Conservation (phyloP, 2,329 filamentous ascomycete species). For the Pleoardoris graminearum region DNA sequence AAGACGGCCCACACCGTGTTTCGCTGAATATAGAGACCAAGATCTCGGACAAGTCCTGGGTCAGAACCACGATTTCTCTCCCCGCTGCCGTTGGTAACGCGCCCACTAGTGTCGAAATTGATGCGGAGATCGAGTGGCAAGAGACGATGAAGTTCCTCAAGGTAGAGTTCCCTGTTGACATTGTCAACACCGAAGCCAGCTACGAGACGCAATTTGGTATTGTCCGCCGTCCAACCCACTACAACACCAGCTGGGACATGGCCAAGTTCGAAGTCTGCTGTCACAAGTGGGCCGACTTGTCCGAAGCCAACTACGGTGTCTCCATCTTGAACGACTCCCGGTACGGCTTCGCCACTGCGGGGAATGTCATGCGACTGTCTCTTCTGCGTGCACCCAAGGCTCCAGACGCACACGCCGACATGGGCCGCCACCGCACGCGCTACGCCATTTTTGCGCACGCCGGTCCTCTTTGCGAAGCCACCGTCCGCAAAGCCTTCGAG, state of each 20-base stretch:
- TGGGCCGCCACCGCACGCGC: constrained; percentile 84
- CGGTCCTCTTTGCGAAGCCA: constrained; percentile 70
- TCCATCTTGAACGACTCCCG: constrained; percentile 94
- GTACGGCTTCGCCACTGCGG: constrained; percentile 90
- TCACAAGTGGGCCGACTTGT: constrained; percentile 91
- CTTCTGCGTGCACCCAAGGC: constrained; percentile 88
- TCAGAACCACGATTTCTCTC: constrained; percentile 84
- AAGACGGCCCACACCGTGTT: constrained; percentile 73
- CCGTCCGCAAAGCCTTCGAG: constrained; percentile 81
- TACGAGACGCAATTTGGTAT: constrained; percentile 97
- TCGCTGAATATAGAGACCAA: constrained; percentile 82
- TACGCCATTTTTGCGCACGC: constrained; percentile 89
- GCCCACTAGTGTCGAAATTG: constrained; percentile 74
- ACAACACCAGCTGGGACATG: constrained; percentile 98
- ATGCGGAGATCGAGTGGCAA: constrained; percentile 91
- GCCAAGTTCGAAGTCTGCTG: constrained; percentile 97
- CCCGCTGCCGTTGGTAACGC: constrained; percentile 67
- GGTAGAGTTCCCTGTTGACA: constrained; percentile 93
- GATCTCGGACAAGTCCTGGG: constrained; percentile 84
- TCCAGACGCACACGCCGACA: constrained; percentile 90
- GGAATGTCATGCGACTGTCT: constrained; percentile 86
- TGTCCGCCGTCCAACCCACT: constrained; percentile 87
- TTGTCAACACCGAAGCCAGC: constrained; percentile 86
- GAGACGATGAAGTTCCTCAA: constrained; percentile 98
- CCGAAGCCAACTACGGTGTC: constrained; percentile 85